Conservation (phyloP, 2,329 filamentous ascomycete species). For the Xylaria sp. region DNA sequence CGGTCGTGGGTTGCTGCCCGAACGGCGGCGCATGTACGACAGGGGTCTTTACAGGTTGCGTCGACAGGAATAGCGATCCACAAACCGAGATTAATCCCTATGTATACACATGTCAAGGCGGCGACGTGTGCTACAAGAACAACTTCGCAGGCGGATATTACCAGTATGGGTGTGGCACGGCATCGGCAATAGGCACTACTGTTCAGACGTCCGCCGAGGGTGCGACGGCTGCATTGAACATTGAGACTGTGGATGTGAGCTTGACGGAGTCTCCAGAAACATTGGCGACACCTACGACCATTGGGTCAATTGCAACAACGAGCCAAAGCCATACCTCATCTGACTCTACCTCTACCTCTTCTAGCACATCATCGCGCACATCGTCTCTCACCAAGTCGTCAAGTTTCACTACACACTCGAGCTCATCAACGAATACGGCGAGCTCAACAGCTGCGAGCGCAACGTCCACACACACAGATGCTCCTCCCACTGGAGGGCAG, state of each 20-base stretch:
- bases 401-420: constrained; percentile 26
- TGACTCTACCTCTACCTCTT: not conserved
- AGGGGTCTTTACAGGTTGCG: constrained; percentile 63
- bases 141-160: constrained; percentile 59
- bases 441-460: constrained; percentile 17
- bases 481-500: constrained; percentile 11
- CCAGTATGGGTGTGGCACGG: constrained; percentile 63
- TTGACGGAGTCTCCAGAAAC: constrained; percentile 49
- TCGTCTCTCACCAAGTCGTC: constrained; percentile 15
- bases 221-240: constrained; percentile 42
- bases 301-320: constrained; percentile 40
- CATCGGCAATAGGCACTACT: constrained; percentile 53
- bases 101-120: constrained; percentile 59
- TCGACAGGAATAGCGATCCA: constrained; percentile 56
- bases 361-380: constrained; percentile 20
- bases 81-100: constrained; percentile 61
- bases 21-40: constrained; percentile 57
- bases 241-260: constrained; percentile 48
- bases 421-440: constrained; percentile 13
- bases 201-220: constrained; percentile 56
- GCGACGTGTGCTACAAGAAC: constrained; percentile 61
- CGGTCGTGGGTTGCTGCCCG: constrained; percentile 63
- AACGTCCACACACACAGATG: not conserved
- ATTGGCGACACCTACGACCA: constrained; percentile 50
- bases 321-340: constrained; percentile 29